Evolutionary conservation across 1,284 basidiomycete species (phyloP), one percentile per base, ranked within the genome.

Genomic region (Leccinum griseonigrum): DNA sequence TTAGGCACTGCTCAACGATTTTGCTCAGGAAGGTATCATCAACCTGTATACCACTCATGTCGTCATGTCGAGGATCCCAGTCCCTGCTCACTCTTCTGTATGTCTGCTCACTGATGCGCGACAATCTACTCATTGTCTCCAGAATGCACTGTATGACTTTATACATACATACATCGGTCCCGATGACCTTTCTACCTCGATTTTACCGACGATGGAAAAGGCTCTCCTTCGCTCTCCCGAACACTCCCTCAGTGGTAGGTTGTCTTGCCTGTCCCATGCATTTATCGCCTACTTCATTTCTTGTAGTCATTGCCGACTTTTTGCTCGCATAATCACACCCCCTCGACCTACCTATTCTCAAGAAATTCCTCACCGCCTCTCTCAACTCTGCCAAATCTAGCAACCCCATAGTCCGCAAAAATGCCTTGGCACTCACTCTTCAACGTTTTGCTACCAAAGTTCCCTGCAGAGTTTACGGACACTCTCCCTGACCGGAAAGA

Each of bases 401-500:
- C 62, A 95, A 93, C 64, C 68, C 84, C 0, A 67, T 79, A 28
- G 87, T 88, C 2, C 86, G 94, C 31, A 63, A 78, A 0, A 83
- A 84, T 62, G 81, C 90, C 0, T 74, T 86, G 34, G 71, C 77
- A 0, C 22, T 26, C 22, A 26, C 78, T 97, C 5, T 90, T 94
- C 78, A 78, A 79, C 57, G 79, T 83, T 8, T 68, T 92, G 54
- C 69, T 86, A 4, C 62, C 72, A 29, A 77, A 76, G 29, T 67
- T 56, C 2, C 56, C 63, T 9, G 66, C 74, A 16, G 66, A 75
- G 4, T 65, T 64, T n/a, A 18, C 77, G 11, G 80, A 77, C 79
- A 14, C 81, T 94, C 0, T 90, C 93, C 4, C 89, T 91, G 70
- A 76, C 86, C 0, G 90, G 93, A 34, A 98, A 97, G 78, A 92